Conservation (phyloP, 1,284 basidiomycete genomes). For the Hortiboletus rubellus region DNA sequence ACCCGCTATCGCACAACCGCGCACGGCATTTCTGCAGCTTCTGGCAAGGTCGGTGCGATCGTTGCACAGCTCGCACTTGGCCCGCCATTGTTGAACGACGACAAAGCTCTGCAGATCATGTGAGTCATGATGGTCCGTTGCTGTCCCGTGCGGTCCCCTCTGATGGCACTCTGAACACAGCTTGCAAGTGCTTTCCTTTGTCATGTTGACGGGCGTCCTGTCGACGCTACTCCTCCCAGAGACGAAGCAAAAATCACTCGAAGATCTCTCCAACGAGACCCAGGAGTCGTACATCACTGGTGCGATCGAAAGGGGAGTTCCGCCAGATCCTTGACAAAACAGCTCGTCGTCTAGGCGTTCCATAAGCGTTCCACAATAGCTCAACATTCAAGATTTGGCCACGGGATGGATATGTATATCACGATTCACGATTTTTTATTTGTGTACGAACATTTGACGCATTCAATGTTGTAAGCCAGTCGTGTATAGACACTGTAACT, state of each 20-base stretch:
- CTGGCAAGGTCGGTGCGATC: conserved; percentile 69
- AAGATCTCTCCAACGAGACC: conserved; percentile 54
- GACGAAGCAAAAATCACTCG: conserved; percentile 56
- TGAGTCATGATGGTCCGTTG: conserved; percentile 16
- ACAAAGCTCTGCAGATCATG: conserved; percentile 40
- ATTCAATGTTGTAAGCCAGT: conserved; percentile 8
- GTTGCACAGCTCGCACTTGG: conserved; percentile 64
- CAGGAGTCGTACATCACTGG: conserved; percentile 48
- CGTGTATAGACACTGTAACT: neutral
- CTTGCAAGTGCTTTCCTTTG: conserved; percentile 51
- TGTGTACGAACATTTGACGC: neutral
- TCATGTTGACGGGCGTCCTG: conserved; percentile 61
- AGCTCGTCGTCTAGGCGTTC: neutral
- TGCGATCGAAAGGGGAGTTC: conserved; percentile 15
- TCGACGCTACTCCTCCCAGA: conserved; percentile 63
- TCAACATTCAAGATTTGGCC: no score
- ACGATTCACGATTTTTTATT: neutral
- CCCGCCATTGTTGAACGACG: conserved; percentile 40
- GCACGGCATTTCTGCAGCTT: conserved; percentile 69
- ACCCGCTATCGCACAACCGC: conserved; percentile 74
- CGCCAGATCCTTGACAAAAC: neutral
- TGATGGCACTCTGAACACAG: conserved; percentile 22
- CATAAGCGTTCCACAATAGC: neutral
- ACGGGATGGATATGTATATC: no score
- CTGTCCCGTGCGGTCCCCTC: neutral